A percentile compares a stretch with the other conserved stretches of the same genome.
These are phyloP conservation scores for Saccharomycopsis lassenensis DNA, from an alignment of 805 yeast genomes.

Conservation along the genomic window DNA sequence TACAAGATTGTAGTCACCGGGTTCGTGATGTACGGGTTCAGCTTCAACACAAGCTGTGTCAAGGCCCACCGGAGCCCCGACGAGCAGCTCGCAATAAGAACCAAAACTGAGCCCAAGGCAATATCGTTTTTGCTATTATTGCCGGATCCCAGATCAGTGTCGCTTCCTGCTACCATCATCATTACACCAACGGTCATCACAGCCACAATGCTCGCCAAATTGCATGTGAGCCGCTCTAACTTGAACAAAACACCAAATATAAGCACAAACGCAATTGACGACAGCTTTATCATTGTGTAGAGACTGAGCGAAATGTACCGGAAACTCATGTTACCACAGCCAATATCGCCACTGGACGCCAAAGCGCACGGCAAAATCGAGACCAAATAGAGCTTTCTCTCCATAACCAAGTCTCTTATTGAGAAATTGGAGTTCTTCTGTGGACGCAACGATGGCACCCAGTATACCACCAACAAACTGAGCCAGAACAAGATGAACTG, in stretches of 20 bases:
- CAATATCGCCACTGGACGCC: conserved; percentile 89
- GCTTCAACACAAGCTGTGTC: conserved; percentile 70
- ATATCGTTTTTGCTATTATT: conserved; percentile 19
- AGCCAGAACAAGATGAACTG: conserved; percentile 57
- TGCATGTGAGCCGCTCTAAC: conserved; percentile 63
- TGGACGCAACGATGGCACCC: conserved; percentile 39
- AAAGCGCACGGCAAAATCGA: conserved; percentile 74
- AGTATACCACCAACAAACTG: conserved; percentile 35
- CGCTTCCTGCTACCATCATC: conserved; percentile 62
- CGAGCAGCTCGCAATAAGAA: conserved; percentile 65
- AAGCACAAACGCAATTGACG: conserved; percentile 79
- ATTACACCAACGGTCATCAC: conserved; percentile 78
- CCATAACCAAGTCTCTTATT: conserved; percentile 21
- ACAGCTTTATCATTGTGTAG: conserved; percentile 89
- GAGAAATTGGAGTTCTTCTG: conserved; percentile 8
- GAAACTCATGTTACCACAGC: conserved; percentile 79
- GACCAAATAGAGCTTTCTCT: conserved; percentile 32
- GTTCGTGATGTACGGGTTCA: conserved; percentile 47
- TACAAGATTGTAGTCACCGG: conserved; percentile 79
- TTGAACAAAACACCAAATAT: conserved; percentile 76
- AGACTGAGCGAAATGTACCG: conserved; percentile 69
- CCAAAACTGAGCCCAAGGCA: conserved; percentile 57
- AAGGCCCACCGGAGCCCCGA: conserved; percentile 94
- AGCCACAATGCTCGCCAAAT: conserved; percentile 55
- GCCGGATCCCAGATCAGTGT: conserved; percentile 14